These are phyloP conservation scores for Gloeostereum incarnatum DNA, from an alignment of 768 basidiomycete species.

Conservation along the genomic window DNA sequence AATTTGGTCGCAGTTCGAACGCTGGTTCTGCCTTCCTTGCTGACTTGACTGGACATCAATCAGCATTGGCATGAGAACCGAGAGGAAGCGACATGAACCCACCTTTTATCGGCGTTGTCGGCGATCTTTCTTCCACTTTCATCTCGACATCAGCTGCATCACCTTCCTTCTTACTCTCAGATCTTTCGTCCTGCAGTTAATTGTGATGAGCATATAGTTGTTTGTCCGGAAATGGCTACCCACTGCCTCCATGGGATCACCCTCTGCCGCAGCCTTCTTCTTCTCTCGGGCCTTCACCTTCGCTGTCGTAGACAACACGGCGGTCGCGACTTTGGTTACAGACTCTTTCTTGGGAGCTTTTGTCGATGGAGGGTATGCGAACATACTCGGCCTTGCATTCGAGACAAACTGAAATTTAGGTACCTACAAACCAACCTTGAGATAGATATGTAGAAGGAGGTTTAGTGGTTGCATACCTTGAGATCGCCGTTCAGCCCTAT, in stretches of 20 bases:
- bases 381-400: slow-evolving; percentile 83
- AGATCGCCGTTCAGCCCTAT: slow-evolving; percentile 85
- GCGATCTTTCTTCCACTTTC: slow-evolving; percentile 53
- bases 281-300: slow-evolving; percentile 95
- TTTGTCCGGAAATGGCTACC: slow-evolving; percentile 16
- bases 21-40: slow-evolving; percentile 66
- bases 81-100: slow-evolving; percentile 50
- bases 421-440: slow-evolving; percentile 36
- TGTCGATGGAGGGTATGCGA: slow-evolving; percentile 81
- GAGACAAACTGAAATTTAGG: slow-evolving; percentile 90
- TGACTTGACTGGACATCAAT: slow-evolving; percentile 27
- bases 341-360: slow-evolving; percentile 92
- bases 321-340: slow-evolving; percentile 85
- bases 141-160: slow-evolving; percentile 69
- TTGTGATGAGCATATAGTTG: not conserved
- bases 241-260: slow-evolving; percentile 77
- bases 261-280: slow-evolving; percentile 80
- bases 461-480: slow-evolving; percentile 49
- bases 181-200: slow-evolving; percentile 39
- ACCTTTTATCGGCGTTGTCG: slow-evolving; percentile 28
- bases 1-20: slow-evolving; percentile 73
- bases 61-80: slow-evolving; percentile 35
- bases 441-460: not conserved
- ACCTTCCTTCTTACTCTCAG: slow-evolving; percentile 41
- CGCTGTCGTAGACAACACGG: slow-evolving; percentile 94